Evolutionary conservation across 257 asterid genomes (phyloP), one percentile per base, ranked within the genome.

Genomic region (Nicotiana knightiana): DNA sequence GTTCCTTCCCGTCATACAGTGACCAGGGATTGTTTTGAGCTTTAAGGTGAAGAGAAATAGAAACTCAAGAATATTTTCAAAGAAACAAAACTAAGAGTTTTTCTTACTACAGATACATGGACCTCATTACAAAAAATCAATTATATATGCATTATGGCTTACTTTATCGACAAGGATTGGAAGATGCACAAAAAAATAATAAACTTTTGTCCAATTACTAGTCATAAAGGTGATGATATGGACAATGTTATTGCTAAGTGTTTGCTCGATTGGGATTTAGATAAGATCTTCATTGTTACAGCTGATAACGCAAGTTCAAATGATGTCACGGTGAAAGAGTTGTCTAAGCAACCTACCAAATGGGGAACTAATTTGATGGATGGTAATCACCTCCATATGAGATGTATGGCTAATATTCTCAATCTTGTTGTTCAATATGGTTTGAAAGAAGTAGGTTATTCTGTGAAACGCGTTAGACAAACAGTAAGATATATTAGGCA

Each of bases 401-500:
- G 76, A 30, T 70, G 75, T 63, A 21, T 33, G 35, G 70, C 73
- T 8, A 51, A 83, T 12, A 53, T 76, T 4, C 53, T 64, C 2
- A 76, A 83, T 64, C 67, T 83, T 24, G 6, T 76, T 59, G 68
- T 65, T 9, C 4, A 2, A 2, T 62, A 76, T 51, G 82, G 33
- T 0, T 13, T 83, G 37, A 67, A 66, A n/a, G 51, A 37, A 13
- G 32, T 46, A 26, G 13, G 10, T 11, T 15, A 17, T 46, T 43
- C 10, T 18, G 3, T 82, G 9, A 6, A n/a, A 2, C 9, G 7
- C 33, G 68, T 63, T n/a, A 82, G 77, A 7, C 4, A 3, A 35
- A 10, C 10, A 3, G 37, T 83, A 3, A 78, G 28, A 43, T 77
- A 83, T 66, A 78, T 83, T 24, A 83, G 55, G 10, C 75, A 83